phyloP scores from a whole-genome alignment of 305 asterid genomes.

The Fraxinus greggii region DNA sequence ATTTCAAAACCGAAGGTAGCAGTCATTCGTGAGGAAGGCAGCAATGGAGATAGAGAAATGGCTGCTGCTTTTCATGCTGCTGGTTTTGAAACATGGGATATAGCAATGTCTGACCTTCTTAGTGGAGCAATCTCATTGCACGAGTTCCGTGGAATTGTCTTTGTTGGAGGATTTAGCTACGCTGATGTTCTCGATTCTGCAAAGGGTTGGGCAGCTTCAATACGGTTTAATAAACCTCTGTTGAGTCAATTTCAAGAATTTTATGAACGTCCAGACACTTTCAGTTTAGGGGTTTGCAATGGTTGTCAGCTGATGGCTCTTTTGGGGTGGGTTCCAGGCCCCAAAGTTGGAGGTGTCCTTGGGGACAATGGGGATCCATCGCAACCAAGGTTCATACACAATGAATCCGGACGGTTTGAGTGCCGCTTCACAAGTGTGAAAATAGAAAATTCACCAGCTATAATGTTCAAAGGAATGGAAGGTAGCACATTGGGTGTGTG shows the following conservation, averaged over 20 bases:
- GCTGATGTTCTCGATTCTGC: conserved; percentile 97
- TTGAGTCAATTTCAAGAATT: conserved; percentile 77
- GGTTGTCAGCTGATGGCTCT: conserved; percentile 99
- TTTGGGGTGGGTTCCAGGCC: conserved; percentile 93
- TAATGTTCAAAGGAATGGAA: conserved; percentile 90
- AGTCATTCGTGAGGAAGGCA: conserved; percentile 87
- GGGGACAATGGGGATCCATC: conserved; percentile 69
- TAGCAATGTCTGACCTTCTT: conserved; percentile 88
- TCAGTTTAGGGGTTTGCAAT: conserved; percentile 90
- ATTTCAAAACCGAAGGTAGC: conserved; percentile 77
- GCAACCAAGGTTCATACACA: conserved; percentile 87
- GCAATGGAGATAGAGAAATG: conserved; percentile 97
- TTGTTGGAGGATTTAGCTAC: conserved; percentile 95
- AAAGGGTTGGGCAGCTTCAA: conserved; percentile 93
- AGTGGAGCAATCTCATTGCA: conserved; percentile 46
- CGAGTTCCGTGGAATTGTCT: conserved; percentile 68
- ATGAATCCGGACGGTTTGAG: conserved; percentile 84
- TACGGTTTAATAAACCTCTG: conserved; percentile 72
- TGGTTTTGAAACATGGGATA: conserved; percentile 94
- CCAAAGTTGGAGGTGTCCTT: conserved; percentile 67
- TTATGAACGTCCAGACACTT: conserved; percentile 72
- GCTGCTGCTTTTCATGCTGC: conserved; percentile 82
- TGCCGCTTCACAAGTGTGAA: conserved; percentile 86
- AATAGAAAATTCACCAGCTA: conserved; percentile 68
- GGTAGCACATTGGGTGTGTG: conserved; percentile 88